Evolutionary conservation across 164 flowering plant species (phyloP).

Genomic region (Sextonia rubra): DNA sequence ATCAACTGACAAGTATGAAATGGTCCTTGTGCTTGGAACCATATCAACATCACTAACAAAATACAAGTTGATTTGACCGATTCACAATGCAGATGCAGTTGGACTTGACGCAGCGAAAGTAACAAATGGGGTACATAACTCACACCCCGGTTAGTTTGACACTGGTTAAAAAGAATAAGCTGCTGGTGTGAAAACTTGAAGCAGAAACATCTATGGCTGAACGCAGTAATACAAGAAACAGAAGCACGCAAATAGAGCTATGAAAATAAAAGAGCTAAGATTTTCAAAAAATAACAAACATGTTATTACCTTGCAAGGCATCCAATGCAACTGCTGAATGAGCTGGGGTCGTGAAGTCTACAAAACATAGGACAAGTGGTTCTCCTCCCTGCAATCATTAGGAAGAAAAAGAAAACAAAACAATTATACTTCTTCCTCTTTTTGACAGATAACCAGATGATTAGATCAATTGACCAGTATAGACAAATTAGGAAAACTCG

Average conservation of each 20-base stretch:
- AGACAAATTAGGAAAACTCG: not conserved
- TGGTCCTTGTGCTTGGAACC: not conserved
- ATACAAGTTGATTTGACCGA: not conserved
- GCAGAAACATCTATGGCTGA: not conserved
- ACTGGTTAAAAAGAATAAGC: not conserved
- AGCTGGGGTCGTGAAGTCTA: constrained; percentile 73
- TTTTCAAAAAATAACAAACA: constrained; percentile 10
- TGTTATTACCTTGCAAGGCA: constrained; percentile 75
- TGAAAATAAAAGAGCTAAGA: constrained; percentile 3
- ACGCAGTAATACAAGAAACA: constrained; percentile 2
- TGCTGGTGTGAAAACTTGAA: not conserved
- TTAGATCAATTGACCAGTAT: not conserved
- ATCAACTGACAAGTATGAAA: not conserved
- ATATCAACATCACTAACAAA: not conserved
- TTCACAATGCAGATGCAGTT: not conserved
- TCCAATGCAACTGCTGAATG: constrained; percentile 87
- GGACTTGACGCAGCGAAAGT: not conserved
- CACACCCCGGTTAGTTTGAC: not conserved
- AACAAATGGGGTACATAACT: not conserved
- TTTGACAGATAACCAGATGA: not conserved
- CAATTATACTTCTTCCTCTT: too few species aligned
- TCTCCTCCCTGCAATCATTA: constrained; percentile 68
- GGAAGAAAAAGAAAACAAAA: not conserved
- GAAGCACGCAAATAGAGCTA: constrained; percentile 8
- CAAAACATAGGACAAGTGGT: constrained; percentile 83